Evolutionary conservation across 2,329 filamentous ascomycete genomes (phyloP), one percentile per base, ranked within the genome.

Genomic region (Microcera coccophila): DNA sequence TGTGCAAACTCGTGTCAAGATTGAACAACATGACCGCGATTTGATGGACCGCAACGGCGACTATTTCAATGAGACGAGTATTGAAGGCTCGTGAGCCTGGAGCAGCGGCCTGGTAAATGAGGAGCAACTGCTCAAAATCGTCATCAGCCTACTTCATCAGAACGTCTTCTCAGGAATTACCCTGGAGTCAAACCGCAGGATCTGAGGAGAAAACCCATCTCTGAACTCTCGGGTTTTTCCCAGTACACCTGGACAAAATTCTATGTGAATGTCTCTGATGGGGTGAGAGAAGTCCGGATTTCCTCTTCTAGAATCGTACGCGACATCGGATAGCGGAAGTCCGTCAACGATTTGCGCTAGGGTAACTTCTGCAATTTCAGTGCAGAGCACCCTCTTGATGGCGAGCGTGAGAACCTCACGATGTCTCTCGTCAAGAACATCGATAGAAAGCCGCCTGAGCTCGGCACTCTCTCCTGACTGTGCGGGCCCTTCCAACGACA

Each of bases 11-110:
- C 0, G 49, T 41, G 5, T 56, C 52, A 2, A 55, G 36, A 3
- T 53, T 36, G 17, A 50, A 62, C 1, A 65, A 36, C 2, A 37
- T 33, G 0, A 57, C 54, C 1, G 57, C 63, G 5, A 65, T 58
- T 5, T 63, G 42, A 31, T 67, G 63, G 3, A 62, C 36, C 3
- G 57, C 45, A 19, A 55, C 20, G 0, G 59, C 62, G 4, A 59
- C 42, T 2, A 67, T 29, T 38, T 68, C 64, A 7, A 66, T 57
- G 5, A 67, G 50, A 1, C 55, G 46, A 15, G 52, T 53, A 0
- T 59, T 45, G 36, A 64, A 67, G 0, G 48, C 39, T 11, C 45
- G 36, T 5, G 62, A 62, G 3, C 47, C 54, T 2, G 36, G 50
- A 2, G 50, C 34, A 1, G 60, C 51, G 9, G 53, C 48, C 16